Percentiles rank a stretch among this genome's conserved stretches.
Conservation (phyloP, 2,329 filamentous ascomycete species). For the Fusarium xyrophilum region DNA sequence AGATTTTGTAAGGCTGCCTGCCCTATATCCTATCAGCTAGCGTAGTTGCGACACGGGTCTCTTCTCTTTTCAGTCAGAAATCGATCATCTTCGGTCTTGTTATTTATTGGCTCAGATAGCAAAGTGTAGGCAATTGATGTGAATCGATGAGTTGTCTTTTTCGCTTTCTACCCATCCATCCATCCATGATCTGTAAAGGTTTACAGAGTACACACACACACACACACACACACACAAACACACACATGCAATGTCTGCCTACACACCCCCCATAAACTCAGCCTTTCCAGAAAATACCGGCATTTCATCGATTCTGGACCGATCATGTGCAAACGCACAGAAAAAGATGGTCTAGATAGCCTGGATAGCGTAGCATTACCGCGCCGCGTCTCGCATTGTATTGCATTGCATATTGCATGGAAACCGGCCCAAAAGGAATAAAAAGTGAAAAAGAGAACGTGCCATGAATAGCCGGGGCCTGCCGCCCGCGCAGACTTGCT, state of each 20-base stretch:
- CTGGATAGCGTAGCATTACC: constrained; percentile 12
- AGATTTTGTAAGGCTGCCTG: constrained; percentile 18
- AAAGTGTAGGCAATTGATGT: background rate
- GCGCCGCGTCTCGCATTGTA: background rate
- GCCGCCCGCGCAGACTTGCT: constrained; percentile 21
- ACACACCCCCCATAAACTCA: constrained; percentile 8
- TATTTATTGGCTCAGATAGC: constrained; percentile 13
- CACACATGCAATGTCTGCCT: background rate
- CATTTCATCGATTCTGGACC: constrained; percentile 20
- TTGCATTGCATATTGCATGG: background rate
- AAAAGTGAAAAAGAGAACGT: constrained; percentile 7
- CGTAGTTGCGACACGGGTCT: constrained; percentile 12
- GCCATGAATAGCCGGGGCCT: constrained; percentile 27
- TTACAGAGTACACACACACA: background rate
- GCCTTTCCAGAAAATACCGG: background rate
- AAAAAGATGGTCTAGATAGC: constrained; percentile 1
- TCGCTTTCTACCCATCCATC: background rate
- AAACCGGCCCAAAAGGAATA: background rate
- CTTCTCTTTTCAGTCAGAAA: background rate
- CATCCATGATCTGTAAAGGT: background rate
- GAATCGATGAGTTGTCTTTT: background rate
- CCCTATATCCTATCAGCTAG: constrained; percentile 22
- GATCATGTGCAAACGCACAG: constrained; percentile 19
- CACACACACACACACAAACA: background rate
- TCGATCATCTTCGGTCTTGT: constrained; percentile 6